Evolutionary conservation across 208 protist species (phyloP), one percentile per base, ranked within the genome.

Genomic region (Crithidia sp.): DNA sequence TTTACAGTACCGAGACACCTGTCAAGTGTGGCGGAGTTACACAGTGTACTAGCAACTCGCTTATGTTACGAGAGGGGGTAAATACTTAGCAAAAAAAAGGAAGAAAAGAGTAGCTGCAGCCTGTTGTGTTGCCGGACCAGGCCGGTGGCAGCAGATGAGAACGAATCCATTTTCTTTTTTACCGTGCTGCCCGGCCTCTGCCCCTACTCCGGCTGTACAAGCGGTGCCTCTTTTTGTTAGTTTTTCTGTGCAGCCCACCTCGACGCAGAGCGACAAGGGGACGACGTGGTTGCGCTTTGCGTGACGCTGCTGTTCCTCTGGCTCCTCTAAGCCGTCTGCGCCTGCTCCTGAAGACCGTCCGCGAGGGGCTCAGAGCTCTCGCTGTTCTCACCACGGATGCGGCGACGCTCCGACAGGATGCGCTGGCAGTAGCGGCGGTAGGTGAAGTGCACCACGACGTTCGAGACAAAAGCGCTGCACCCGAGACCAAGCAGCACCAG

Each of bases 401-500:
- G 80, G 9, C 64, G 76, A 17, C 82, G 69, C 71, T 92, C 87
- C 13, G 59, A 71, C 6, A 92, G 79, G 41, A 79, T 79, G 5
- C 70, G 71, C 37, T 59, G 47, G 70, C 74, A 77, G 77, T 82
- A 88, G 37, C 74, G 53, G 14, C 66, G 61, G 62, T 89, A 89
- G 28, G 50, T 66, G 41, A 84, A n/a, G 57, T 89, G 84, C 4
- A 89, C 71, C 47, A 84, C 74, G 6, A 82, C 16, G 58, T 77
- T 83, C 16, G 81, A 81, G 28, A 77, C 13, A 39, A 89, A 84
- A 5, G 81, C 84, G n/a, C 10, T 82, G 59, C 65, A 67, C 41
- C 68, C 71, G 50, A 89, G 41, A 10, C 73, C 81, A 19, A 89
- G 77, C 67, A 89, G 75, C 12, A 89, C 81, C 10, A 84, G 9